These are phyloP conservation scores for Juglanconis oblonga DNA, from an alignment of 2,329 filamentous ascomycete genomes.

Conservation along the genomic window DNA sequence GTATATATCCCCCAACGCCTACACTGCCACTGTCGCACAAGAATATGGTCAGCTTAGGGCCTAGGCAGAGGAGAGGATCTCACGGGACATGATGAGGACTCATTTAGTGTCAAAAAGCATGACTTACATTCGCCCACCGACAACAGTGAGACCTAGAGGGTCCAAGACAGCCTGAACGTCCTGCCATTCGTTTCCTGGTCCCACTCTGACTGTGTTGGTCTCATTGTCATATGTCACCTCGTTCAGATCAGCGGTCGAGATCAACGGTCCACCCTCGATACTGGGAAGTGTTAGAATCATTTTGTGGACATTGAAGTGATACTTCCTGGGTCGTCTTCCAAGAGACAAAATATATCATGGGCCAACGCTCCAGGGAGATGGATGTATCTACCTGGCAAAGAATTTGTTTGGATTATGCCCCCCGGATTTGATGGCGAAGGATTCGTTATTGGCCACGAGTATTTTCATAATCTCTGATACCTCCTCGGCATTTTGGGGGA, in stretches of 20 bases:
- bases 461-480: conserved; percentile 4
- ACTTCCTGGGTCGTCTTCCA: neutral
- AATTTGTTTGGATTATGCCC: conserved; percentile 56
- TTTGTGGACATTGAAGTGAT: neutral
- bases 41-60: neutral
- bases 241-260: conserved; percentile 45
- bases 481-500: neutral
- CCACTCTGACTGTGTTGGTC: conserved; percentile 39
- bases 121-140: conserved; percentile 38
- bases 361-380: neutral
- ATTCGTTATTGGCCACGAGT: conserved; percentile 3
- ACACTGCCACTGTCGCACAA: conserved; percentile 31
- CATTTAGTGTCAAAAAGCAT: too few relatives aligned
- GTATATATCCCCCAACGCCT: conserved; percentile 46
- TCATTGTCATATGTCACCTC: conserved; percentile 36
- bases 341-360: too few relatives aligned
- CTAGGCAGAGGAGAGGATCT: neutral
- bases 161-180: conserved; percentile 38
- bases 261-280: conserved; percentile 44
- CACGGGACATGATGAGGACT: neutral
- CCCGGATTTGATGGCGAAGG: conserved; percentile 55
- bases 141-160: conserved; percentile 38
- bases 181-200: conserved; percentile 43
- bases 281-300: conserved; percentile 26
- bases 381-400: conserved; percentile 31